Evolutionary conservation across 2,329 filamentous ascomycete species (phyloP).

Genomic region (Talaromyces albobiverticillius): DNA sequence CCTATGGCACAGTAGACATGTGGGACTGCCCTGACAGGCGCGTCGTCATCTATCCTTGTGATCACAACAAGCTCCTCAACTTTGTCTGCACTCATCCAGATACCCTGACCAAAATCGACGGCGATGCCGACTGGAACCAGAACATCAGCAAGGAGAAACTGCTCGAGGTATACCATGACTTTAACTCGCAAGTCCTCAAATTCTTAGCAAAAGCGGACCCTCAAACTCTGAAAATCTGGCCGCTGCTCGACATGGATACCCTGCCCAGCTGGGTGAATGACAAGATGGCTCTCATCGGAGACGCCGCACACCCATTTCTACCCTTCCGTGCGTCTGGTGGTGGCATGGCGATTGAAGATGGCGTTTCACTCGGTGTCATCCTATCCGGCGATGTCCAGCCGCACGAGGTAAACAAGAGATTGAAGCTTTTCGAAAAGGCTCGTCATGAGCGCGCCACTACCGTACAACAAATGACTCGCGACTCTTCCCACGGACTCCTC

Average conservation of each 20-base stretch:
- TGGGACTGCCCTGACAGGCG: conserved; percentile 43
- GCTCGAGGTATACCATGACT: conserved; percentile 22
- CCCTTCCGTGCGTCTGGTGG: conserved; percentile 64
- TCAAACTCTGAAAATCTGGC: conserved; percentile 54
- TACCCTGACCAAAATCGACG: conserved; percentile 36
- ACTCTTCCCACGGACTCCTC: no score
- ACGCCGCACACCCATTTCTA: conserved; percentile 67
- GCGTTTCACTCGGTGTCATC: conserved; percentile 56
- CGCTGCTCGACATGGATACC: conserved; percentile 61
- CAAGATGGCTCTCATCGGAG: conserved; percentile 59
- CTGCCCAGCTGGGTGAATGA: conserved; percentile 56
- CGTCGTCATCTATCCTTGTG: conserved; percentile 49
- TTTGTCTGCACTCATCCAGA: conserved; percentile 55
- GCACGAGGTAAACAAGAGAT: background rate
- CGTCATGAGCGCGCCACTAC: conserved; percentile 56
- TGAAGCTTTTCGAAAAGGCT: conserved; percentile 51
- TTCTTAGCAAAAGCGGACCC: conserved; percentile 40
- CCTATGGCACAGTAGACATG: conserved; percentile 43
- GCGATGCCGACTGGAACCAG: conserved; percentile 29
- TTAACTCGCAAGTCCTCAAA: conserved; percentile 39
- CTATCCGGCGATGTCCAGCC: conserved; percentile 43
- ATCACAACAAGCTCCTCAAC: conserved; percentile 47
- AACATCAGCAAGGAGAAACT: background rate
- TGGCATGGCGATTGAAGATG: conserved; percentile 65
- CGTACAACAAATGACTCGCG: conserved; percentile 56